Evolutionary conservation across 345 rosid genomes (phyloP).

Genomic region (Eucalyptus microcorys): DNA sequence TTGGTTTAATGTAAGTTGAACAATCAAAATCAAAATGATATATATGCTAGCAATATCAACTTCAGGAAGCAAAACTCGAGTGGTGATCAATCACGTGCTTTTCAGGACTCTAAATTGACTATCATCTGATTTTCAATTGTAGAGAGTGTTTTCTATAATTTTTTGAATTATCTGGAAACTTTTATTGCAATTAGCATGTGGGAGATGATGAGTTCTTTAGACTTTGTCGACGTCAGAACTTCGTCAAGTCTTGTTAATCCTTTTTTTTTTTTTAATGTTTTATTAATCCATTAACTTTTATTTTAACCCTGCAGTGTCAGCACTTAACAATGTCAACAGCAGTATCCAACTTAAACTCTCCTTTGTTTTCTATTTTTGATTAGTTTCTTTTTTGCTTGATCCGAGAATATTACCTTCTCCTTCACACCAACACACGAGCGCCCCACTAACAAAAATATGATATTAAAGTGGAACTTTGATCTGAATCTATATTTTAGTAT

Average conservation of each 20-base stretch:
- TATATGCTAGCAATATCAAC: neutral
- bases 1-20: neutral
- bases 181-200: neutral
- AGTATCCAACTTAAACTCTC: neutral
- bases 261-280: neutral
- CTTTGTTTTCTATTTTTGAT: neutral
- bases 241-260: neutral
- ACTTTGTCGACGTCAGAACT: neutral
- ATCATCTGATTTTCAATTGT: neutral
- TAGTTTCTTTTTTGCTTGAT: neutral
- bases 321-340: neutral
- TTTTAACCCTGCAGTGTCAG: neutral
- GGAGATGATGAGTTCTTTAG: neutral
- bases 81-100: neutral
- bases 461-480: neutral
- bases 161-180: neutral
- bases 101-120: neutral
- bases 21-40: neutral
- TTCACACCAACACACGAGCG: neutral
- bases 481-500: neutral
- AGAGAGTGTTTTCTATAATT: neutral
- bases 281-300: neutral
- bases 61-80: neutral
- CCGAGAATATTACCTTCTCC: neutral
- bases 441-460: neutral